Evolutionary conservation across 495 filamentous ascomycete genomes (phyloP).

Genomic region (Neurospora intermedia): DNA sequence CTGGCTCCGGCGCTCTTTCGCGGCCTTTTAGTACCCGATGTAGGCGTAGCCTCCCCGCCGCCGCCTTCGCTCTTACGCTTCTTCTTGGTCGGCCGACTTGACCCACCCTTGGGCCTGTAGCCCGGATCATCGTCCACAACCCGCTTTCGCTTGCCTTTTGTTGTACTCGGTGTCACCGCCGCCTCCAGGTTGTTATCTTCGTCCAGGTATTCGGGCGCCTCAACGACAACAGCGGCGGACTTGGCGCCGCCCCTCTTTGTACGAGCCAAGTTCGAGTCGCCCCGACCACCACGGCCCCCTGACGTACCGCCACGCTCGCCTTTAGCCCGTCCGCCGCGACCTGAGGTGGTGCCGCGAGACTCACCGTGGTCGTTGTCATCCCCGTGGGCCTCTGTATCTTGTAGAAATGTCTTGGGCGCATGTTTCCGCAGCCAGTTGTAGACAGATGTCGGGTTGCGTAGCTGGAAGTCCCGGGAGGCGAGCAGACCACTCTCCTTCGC

Average conservation of each 20-base stretch:
- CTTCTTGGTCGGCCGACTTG: constrained; percentile 50
- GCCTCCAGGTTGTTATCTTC: constrained; percentile 30
- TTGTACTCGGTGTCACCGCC: constrained; percentile 32
- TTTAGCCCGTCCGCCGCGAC: constrained; percentile 9
- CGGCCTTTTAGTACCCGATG: constrained; percentile 10
- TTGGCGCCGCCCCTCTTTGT: constrained; percentile 17
- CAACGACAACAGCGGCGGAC: constrained; percentile 14
- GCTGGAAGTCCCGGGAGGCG: constrained; percentile 41
- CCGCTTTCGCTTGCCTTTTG: constrained; percentile 40
- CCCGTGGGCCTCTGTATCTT: constrained; percentile 58
- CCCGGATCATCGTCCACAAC: constrained; percentile 55
- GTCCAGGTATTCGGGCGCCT: constrained; percentile 24
- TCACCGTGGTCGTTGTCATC: constrained; percentile 27
- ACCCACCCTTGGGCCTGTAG: constrained; percentile 57
- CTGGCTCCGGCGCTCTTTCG: constrained; percentile 20
- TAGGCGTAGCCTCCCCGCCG: constrained; percentile 16
- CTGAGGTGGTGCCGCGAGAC: constrained; percentile 16
- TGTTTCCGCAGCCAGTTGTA: constrained; percentile 85
- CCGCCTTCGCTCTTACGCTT: constrained; percentile 44
- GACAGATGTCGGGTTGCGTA: constrained; percentile 73
- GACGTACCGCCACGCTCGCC: constrained; percentile 10
- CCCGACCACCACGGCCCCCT: neutral
- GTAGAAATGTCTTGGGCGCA: constrained; percentile 72
- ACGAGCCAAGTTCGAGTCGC: constrained; percentile 6
- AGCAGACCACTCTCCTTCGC: neutral